Evolutionary conservation across 2,329 filamentous ascomycete genomes (phyloP).

Genomic region (Aspergillus thermomutatus): DNA sequence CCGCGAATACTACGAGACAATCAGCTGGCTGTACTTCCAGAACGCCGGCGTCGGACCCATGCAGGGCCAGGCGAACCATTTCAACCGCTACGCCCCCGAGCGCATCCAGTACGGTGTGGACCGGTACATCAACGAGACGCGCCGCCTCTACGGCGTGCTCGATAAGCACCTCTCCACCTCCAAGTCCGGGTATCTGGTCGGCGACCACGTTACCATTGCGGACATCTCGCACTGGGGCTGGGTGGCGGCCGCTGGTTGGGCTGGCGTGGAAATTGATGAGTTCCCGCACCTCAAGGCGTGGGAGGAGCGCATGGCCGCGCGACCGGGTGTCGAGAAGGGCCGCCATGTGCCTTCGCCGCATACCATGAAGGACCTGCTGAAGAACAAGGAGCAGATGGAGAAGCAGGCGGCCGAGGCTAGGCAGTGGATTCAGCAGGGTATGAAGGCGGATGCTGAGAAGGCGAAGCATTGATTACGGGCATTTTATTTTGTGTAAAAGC

Average conservation of each 20-base stretch:
- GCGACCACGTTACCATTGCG: conserved; percentile 51
- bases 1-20: conserved; percentile 73
- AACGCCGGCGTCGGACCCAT: conserved; percentile 79
- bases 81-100: conserved; percentile 76
- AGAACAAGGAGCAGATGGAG: conserved; percentile 57
- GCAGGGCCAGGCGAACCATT: conserved; percentile 84
- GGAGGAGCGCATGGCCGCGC: conserved; percentile 66
- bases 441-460: conserved; percentile 64
- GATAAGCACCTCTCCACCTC: conserved; percentile 63
- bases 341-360: conserved; percentile 67
- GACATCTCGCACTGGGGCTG: conserved; percentile 82
- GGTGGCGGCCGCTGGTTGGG: conserved; percentile 60
- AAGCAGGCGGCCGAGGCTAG: conserved; percentile 51
- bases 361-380: conserved; percentile 57
- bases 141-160: conserved; percentile 75
- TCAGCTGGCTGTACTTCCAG: conserved; percentile 75
- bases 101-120: conserved; percentile 78
- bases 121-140: conserved; percentile 77
- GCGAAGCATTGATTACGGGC: conserved; percentile 8
- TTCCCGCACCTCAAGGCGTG: conserved; percentile 75
- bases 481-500: neutral
- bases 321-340: conserved; percentile 72
- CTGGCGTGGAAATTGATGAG: conserved; percentile 66
- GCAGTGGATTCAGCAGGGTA: conserved; percentile 65
- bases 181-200: conserved; percentile 51